Base-by-base conservation (phyloP, 2,329 filamentous ascomycete genomes). In the Raffaelea albimanens region DNA sequence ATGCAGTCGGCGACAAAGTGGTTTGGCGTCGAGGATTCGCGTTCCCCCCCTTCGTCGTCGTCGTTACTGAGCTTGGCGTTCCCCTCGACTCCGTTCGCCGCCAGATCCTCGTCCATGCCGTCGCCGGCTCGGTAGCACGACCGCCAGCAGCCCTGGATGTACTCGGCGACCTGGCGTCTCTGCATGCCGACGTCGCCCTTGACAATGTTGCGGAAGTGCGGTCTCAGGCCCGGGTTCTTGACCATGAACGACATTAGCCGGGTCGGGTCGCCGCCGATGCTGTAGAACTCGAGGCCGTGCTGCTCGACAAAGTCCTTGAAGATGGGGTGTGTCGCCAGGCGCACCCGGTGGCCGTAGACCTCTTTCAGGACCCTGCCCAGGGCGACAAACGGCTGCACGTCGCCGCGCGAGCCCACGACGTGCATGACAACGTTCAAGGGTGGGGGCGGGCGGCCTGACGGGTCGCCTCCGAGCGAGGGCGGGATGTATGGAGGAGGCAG, bases 201-300 rank as follows among this genome's bases (percentile, higher is more conserved):
- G 50, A 80, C 82, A 36, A 94, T 65, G 1, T 85, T 82, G 43
- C 90, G 83, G 50, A 91, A 78, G 1, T 84, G 84, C 2, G 88
- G 88, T 82, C 94, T 87, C 29, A 95, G 69, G 0, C 87, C 86
- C 0, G 88, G 87, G 55, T 93, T 85, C 63, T 90, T 90, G 41
- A 93, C 87, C 87, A 94, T 94, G 58, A 91, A 94, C 3, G 87
- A 86, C 85, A 88, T 89, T 40, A 88, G 69, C 57, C 85, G 77
- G 1, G 80, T 75, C 1, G 85, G 85, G 59, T 89, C 83, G 3
- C 84, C 85, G 36, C 50, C 83, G 45, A 88, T 85, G 52, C 67
- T 76, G 62, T 85, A 88, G 62, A 88, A 90, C 57, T 89, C 85
- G 14, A 90, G 71, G 0, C 74, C 82, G 59, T 82, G 80, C 45